Evolutionary conservation across 2,329 filamentous ascomycete genomes (phyloP).

Genomic region (Colletotrichum tofieldiae): DNA sequence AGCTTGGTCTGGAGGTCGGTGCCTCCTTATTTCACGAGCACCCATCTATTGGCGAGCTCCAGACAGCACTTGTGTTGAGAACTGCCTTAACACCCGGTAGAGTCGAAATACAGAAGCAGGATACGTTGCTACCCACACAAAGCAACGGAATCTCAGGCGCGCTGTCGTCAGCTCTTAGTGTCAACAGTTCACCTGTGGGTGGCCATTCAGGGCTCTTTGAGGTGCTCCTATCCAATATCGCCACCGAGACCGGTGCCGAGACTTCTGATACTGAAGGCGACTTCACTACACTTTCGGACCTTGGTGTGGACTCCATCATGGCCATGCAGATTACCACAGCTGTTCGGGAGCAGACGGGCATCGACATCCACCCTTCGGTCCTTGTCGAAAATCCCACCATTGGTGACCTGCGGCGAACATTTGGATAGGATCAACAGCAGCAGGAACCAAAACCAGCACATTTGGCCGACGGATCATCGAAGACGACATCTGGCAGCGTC

Average conservation of each 20-base stretch:
- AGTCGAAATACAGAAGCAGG: no score
- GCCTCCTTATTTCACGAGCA: no score
- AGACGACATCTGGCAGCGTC: background rate
- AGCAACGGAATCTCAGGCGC: no score
- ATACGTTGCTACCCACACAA: no score
- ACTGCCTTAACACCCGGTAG: no score
- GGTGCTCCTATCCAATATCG: background rate
- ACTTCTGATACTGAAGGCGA: background rate
- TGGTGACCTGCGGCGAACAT: background rate
- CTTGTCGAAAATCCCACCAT: conserved; percentile 2
- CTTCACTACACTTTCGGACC: background rate
- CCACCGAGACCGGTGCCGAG: background rate
- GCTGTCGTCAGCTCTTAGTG: no score
- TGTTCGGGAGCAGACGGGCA: conserved; percentile 4
- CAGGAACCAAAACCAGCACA: background rate
- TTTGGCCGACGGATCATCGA: background rate
- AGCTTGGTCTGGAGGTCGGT: no score
- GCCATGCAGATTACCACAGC: conserved; percentile 14
- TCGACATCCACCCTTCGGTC: background rate
- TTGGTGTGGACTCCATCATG: conserved; percentile 28
- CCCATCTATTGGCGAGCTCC: no score
- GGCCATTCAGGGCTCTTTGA: background rate
- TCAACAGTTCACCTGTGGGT: background rate
- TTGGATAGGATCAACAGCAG: background rate
- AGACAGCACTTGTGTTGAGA: no score